These are phyloP conservation scores for Cantharellus anzutake DNA, from an alignment of 768 basidiomycete species.

Conservation along the genomic window DNA sequence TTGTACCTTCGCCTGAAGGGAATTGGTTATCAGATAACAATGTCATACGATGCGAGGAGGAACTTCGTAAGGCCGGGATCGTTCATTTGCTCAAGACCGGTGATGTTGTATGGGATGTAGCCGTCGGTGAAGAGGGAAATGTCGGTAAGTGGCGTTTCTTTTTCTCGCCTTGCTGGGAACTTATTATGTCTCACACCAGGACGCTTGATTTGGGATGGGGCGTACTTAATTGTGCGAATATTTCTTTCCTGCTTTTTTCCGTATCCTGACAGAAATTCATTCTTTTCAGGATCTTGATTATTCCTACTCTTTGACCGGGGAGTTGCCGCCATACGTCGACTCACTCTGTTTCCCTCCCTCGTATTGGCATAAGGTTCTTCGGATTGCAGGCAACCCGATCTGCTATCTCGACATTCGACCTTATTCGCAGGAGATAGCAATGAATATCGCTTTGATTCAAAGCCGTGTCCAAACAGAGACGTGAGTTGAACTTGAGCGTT, in stretches of 20 bases:
- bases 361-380: conserved; percentile 74
- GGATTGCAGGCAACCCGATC: conserved; percentile 30
- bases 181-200: not conserved
- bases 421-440: conserved; percentile 61
- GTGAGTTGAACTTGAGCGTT: conserved; percentile 26
- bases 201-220: conserved; percentile 74
- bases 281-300: conserved; percentile 59
- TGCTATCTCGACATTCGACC: conserved; percentile 55
- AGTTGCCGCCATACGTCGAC: conserved; percentile 63
- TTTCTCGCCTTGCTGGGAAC: too few relatives aligned
- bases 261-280: not conserved
- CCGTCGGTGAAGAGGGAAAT: conserved; percentile 73
- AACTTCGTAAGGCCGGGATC: conserved; percentile 52
- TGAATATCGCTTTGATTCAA: conserved; percentile 56
- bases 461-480: conserved; percentile 64
- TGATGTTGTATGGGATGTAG: conserved; percentile 76
- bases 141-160: conserved; percentile 25
- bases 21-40: conserved; percentile 73
- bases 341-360: conserved; percentile 70
- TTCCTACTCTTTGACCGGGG: conserved; percentile 54
- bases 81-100: conserved; percentile 44
- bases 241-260: not conserved
- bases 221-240: conserved; percentile 57
- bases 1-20: conserved; percentile 72
- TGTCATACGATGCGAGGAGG: conserved; percentile 65